Evolutionary conservation across 2,329 filamentous ascomycete genomes (phyloP).

Genomic region (Furcasterigmium furcatum): DNA sequence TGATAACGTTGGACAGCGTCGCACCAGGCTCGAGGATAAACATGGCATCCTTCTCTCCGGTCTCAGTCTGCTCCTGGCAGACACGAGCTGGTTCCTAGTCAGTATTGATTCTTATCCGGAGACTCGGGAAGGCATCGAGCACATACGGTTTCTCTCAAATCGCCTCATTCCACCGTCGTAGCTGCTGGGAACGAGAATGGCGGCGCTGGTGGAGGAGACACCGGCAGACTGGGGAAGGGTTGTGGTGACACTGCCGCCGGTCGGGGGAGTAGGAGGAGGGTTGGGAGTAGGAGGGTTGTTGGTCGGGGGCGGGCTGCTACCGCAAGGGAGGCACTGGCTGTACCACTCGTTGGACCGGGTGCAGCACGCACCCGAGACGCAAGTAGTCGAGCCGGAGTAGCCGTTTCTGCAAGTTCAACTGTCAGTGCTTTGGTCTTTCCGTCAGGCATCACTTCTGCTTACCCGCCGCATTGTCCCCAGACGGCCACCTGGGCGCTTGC

Average conservation of each 20-base stretch:
- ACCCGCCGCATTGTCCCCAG: constrained; percentile 10
- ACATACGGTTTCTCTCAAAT: constrained; percentile 35
- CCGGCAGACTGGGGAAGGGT: constrained; percentile 22
- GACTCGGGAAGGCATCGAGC: background rate
- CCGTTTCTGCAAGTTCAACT: constrained; percentile 7
- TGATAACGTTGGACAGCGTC: constrained; percentile 39
- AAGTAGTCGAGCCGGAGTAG: constrained; percentile 31
- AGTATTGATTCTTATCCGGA: background rate
- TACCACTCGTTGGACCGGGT: constrained; percentile 21
- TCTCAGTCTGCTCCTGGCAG: background rate
- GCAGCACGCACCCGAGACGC: constrained; percentile 36
- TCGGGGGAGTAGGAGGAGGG: constrained; percentile 4
- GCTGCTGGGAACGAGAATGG: constrained; percentile 30
- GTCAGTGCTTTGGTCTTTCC: background rate
- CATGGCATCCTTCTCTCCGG: constrained; percentile 27
- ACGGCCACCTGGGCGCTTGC: constrained; percentile 3
- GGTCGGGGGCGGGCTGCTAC: constrained; percentile 17
- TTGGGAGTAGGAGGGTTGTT: constrained; percentile 15
- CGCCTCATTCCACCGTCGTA: constrained; percentile 46
- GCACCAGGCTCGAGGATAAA: constrained; percentile 36
- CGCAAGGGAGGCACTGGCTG: background rate
- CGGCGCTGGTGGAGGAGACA: constrained; percentile 30
- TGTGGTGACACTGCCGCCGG: constrained; percentile 7
- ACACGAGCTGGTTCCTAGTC: background rate
- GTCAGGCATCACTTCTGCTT: too few species aligned